Conservation (phyloP, 495 filamentous ascomycete species). For the Daldinia loculata region DNA sequence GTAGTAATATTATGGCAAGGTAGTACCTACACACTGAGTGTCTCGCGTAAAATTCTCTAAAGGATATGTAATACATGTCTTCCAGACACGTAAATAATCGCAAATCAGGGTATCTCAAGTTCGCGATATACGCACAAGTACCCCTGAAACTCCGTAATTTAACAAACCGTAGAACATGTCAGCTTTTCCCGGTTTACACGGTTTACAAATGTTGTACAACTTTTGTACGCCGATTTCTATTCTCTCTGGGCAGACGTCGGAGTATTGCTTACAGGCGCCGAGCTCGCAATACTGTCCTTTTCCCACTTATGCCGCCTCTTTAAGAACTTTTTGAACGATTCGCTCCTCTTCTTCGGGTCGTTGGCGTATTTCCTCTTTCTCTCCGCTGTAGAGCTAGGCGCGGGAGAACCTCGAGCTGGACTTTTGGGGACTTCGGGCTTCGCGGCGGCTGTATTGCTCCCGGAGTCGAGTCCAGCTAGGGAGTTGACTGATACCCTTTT, state of each 20-base stretch:
- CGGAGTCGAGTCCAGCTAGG: slow-evolving; percentile 13
- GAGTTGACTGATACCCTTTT: slow-evolving; percentile 37
- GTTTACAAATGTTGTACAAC: neutral
- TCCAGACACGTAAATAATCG: neutral
- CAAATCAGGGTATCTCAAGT: neutral
- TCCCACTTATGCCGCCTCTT: slow-evolving; percentile 16
- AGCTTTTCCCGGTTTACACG: neutral
- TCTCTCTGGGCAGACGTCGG: slow-evolving; percentile 39
- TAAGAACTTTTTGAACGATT: slow-evolving; percentile 19
- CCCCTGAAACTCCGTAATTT: neutral
- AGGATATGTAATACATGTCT: neutral
- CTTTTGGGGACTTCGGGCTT: slow-evolving; percentile 7
- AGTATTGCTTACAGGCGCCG: slow-evolving; percentile 29
- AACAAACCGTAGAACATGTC: neutral
- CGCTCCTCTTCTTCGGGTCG: slow-evolving; percentile 28
- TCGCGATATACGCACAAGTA: neutral
- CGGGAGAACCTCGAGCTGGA: slow-evolving; percentile 8
- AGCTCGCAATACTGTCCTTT: slow-evolving; percentile 35
- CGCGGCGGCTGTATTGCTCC: slow-evolving; percentile 11
- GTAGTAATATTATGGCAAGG: slow-evolving; percentile 1
- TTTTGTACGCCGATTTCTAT: neutral
- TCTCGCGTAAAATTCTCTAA: neutral
- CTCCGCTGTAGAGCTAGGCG: slow-evolving; percentile 7
- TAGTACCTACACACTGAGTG: neutral
- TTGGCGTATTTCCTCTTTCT: slow-evolving; percentile 11